Evolutionary conservation across 352 stramenopile genomes (phyloP).

Genomic region (Globisporangium spiculum): DNA sequence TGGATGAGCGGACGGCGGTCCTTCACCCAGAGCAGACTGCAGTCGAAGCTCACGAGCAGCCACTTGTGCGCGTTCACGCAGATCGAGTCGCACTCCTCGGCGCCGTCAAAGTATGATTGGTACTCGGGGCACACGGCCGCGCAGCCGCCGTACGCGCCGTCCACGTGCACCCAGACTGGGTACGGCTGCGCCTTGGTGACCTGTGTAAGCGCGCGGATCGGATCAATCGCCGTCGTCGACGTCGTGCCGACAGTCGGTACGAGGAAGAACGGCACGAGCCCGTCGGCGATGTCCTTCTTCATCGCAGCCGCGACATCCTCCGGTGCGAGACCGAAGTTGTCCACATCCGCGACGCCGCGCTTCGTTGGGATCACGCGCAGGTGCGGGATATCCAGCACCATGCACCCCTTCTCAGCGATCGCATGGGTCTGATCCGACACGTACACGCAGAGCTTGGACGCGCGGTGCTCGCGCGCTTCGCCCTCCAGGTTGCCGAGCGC

Average conservation of each 20-base stretch:
- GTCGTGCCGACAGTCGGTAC: constrained; percentile 55
- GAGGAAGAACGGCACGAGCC: constrained; percentile 57
- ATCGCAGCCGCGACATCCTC: constrained; percentile 49
- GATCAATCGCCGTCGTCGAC: not conserved
- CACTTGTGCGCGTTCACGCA: constrained; percentile 80
- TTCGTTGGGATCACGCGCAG: constrained; percentile 49
- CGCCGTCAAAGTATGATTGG: constrained; percentile 40
- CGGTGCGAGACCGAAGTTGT: constrained; percentile 45
- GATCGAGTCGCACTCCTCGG: constrained; percentile 64
- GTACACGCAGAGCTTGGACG: constrained; percentile 48
- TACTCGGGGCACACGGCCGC: constrained; percentile 26
- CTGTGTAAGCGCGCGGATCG: not conserved
- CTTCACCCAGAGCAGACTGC: constrained; percentile 20
- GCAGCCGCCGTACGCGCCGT: constrained; percentile 59
- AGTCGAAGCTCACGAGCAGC: constrained; percentile 66
- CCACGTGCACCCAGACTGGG: constrained; percentile 26
- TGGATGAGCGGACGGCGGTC: constrained; percentile 52
- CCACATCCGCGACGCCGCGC: constrained; percentile 34
- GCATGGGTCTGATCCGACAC: constrained; percentile 71
- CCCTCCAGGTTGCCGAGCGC: constrained; percentile 37
- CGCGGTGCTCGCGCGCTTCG: constrained; percentile 20
- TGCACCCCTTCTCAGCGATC: constrained; percentile 63
- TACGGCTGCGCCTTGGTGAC: not conserved
- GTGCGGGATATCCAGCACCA: constrained; percentile 61
- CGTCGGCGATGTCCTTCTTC: constrained; percentile 42